Evolutionary conservation across 202 grass and related monocot genomes (phyloP), one percentile per base, ranked within the genome.

Genomic region (Schoenoplectus triqueter): DNA sequence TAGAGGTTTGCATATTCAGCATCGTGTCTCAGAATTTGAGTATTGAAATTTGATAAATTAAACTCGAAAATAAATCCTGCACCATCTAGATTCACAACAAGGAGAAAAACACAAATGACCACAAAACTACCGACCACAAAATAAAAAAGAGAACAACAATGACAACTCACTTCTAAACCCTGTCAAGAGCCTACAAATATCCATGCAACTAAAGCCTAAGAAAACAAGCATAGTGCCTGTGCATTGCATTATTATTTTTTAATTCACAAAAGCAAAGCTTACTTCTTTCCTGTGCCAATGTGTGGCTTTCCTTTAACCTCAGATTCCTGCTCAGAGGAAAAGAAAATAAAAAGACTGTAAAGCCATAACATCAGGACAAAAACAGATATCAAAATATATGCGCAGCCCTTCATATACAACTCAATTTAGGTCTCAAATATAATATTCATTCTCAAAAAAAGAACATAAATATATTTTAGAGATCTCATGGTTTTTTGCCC

Each of bases 281-380:
- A 98, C 74, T 91, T 98, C 80, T 89, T 92, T 84, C 78, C 87
- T 65, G 88, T 66, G 18, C 84, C 84, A 22, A 89, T 18, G 46
- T 93, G 93, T 62, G 93, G 93, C 80, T 98, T 98, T 84, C 85
- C 93, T 95, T 98, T 98, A 40, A 98, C 91, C 66, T 95, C 95
- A 71, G 93, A 87, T 86, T 98, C 91, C 93, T 98, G 86, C 66
- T 64, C n/a, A 49, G 18, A 73, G 45, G n/a, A 39, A 14, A 13
- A 56, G 0, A 15, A 40, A 76, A 48, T 9, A 56, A 57, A 56
- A 10, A 62, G 59, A 18, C n/a, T 7, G 6, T 7, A 41, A 6
- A 20, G 21, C 50, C 11, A 77, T 56, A 39, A 77, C 73, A 57
- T 77, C 11, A 76, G 72, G 10, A 73, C 45, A 73, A 48, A 20